Evolutionary conservation across 1,139 yeast species (phyloP).

Genomic region (Taphrina communis): DNA sequence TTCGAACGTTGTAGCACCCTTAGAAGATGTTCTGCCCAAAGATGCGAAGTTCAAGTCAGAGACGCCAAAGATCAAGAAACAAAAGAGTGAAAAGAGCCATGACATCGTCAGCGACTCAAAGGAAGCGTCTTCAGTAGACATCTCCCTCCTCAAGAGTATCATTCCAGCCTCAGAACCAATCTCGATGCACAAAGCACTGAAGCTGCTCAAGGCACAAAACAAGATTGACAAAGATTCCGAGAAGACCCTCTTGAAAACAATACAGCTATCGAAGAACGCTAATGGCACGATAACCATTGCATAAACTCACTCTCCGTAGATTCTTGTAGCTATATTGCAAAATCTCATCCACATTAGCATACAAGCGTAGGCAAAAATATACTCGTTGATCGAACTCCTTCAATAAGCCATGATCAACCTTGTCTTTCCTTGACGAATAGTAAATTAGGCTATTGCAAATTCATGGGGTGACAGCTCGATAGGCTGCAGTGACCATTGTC

Average conservation of each 20-base stretch:
- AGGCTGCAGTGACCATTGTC: too few relatives aligned
- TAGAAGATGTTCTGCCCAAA: constrained; percentile 17
- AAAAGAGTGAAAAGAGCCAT: constrained; percentile 18
- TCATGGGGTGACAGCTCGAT: too few relatives aligned
- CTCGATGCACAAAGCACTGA: constrained; percentile 36
- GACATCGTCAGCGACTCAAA: neutral
- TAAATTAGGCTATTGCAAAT: too few relatives aligned
- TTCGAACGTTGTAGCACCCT: constrained; percentile 41
- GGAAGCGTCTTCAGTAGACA: neutral
- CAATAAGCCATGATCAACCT: too few relatives aligned
- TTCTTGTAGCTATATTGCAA: neutral
- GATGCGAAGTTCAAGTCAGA: constrained; percentile 11
- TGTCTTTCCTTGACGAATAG: too few relatives aligned
- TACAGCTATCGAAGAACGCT: constrained; percentile 1
- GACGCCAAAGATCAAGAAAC: constrained; percentile 26
- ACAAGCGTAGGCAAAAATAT: neutral
- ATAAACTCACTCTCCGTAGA: neutral
- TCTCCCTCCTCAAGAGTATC: constrained; percentile 8
- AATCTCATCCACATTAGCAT: neutral
- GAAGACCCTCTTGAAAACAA: constrained; percentile 41
- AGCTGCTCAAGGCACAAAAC: constrained; percentile 36
- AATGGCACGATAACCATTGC: constrained; percentile 2
- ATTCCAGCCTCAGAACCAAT: constrained; percentile 11
- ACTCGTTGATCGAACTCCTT: too few relatives aligned
- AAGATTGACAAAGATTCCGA: constrained; percentile 43